Conservation (phyloP, 352 stramenopile genomes). For the Globisporangium polare region DNA sequence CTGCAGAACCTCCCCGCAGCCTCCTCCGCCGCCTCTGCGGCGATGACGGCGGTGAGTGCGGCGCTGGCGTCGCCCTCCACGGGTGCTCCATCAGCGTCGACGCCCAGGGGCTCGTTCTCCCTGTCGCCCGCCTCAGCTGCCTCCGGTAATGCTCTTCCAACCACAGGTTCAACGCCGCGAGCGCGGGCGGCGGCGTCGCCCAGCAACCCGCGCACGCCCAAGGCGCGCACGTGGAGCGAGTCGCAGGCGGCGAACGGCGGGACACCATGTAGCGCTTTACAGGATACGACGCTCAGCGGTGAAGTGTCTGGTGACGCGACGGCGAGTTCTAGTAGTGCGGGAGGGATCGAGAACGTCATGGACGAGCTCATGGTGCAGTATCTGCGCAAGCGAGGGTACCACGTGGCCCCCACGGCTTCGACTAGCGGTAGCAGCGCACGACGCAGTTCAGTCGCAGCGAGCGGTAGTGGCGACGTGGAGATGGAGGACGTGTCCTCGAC, state of each 20-base stretch:
- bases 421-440: neutral
- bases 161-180: neutral
- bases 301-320: neutral
- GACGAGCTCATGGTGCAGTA: conserved; percentile 73
- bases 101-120: neutral
- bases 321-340: neutral
- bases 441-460: neutral
- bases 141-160: neutral
- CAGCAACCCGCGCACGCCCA: conserved; percentile 4
- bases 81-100: neutral
- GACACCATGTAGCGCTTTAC: neutral
- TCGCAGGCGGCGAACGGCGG: conserved; percentile 1
- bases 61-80: neutral
- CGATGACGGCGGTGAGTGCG: neutral
- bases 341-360: conserved; percentile 32
- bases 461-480: conserved; percentile 11
- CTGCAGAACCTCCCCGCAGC: conserved; percentile 9
- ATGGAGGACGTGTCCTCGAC: conserved; percentile 12
- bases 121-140: neutral
- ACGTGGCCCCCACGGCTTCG: conserved; percentile 22
- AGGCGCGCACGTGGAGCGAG: conserved; percentile 4
- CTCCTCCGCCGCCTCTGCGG: neutral
- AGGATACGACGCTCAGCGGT: neutral
- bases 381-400: conserved; percentile 50
- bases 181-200: neutral